phyloP scores from a whole-genome alignment of 257 asterid species.

The Solanum chiquidenum region DNA sequence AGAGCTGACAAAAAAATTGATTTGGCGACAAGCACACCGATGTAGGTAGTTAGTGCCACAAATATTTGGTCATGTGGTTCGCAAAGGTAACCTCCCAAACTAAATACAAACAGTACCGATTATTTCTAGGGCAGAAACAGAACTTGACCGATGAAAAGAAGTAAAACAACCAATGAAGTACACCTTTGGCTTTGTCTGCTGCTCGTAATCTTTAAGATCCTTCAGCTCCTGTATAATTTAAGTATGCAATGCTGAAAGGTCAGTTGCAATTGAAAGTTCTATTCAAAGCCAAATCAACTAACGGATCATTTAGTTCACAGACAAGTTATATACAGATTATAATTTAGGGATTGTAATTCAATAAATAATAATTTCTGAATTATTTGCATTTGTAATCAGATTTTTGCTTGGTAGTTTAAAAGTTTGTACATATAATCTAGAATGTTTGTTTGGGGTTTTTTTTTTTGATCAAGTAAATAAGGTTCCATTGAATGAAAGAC shows the following conservation, averaged over 20 bases:
- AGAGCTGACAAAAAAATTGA: not conserved
- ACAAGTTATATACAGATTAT: not conserved
- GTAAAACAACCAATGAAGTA: slow-evolving; percentile 5
- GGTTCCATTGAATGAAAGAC: not conserved
- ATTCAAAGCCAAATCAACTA: not conserved
- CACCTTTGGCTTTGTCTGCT: slow-evolving; percentile 85
- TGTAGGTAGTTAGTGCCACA: not conserved
- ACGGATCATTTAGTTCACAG: not conserved
- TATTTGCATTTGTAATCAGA: not conserved
- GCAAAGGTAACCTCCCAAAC: not conserved
- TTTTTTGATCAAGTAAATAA: not conserved
- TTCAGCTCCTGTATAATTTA: slow-evolving; percentile 64
- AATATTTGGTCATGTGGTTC: not conserved
- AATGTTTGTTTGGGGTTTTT: not conserved
- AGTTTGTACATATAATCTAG: not conserved
- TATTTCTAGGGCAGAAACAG: not conserved
- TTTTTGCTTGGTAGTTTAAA: not conserved
- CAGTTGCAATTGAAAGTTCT: not conserved
- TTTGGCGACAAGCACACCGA: not conserved
- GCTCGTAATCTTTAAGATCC: slow-evolving; percentile 74
- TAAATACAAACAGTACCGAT: not conserved
- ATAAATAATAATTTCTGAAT: not conserved
- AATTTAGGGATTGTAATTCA: not conserved
- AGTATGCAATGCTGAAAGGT: not conserved
- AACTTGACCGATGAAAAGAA: not conserved